Conservation (phyloP, 2,329 filamentous ascomycete genomes). For the Penicillium occitanis region DNA sequence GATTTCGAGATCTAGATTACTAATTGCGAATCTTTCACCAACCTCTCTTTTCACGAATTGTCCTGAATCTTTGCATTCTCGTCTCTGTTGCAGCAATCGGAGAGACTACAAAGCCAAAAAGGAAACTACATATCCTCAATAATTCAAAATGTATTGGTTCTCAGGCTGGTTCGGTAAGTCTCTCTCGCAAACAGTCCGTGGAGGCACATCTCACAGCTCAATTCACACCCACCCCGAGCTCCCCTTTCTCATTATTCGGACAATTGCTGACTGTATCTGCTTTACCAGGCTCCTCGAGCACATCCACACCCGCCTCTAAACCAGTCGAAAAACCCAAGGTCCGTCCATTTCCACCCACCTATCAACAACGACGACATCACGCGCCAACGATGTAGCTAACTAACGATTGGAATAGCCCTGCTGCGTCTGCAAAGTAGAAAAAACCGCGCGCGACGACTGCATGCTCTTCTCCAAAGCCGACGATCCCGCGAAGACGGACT, state of each 20-base stretch:
- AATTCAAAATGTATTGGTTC: slow-evolving; percentile 32
- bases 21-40: slow-evolving; percentile 9
- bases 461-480: slow-evolving; percentile 92
- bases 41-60: background rate
- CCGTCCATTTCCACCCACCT: slow-evolving; percentile 18
- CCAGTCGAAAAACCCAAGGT: slow-evolving; percentile 42
- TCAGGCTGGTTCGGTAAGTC: slow-evolving; percentile 38
- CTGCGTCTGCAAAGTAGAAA: slow-evolving; percentile 97
- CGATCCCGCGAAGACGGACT: slow-evolving; percentile 75
- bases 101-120: background rate
- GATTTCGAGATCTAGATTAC: slow-evolving; percentile 4
- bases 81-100: background rate
- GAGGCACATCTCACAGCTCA: slow-evolving; percentile 17
- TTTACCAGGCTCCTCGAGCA: background rate
- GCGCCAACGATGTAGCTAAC: background rate
- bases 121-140: background rate
- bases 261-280: background rate
- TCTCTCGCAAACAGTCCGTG: slow-evolving; percentile 5
- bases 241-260: background rate
- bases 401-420: slow-evolving; percentile 60
- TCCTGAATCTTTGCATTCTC: background rate
- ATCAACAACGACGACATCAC: too few relatives aligned
- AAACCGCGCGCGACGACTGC: slow-evolving; percentile 89
- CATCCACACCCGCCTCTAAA: slow-evolving; percentile 25
- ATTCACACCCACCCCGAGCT: background rate